phyloP scores from a whole-genome alignment of 2,329 filamentous ascomycete species.

The Graphilbum sp. region DNA sequence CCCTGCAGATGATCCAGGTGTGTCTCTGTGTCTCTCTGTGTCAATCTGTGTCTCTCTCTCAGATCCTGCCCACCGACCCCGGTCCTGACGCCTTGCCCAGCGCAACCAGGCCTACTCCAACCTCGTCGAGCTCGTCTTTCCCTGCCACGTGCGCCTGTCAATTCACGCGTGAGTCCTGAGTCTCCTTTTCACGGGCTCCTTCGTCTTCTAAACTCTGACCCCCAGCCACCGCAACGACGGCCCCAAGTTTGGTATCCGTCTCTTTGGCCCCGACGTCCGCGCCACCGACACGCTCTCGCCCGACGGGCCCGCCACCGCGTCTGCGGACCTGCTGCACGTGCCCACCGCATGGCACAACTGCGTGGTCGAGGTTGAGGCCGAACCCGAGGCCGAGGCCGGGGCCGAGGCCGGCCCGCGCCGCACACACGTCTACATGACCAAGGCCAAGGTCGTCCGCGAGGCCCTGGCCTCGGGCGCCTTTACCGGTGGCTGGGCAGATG shows the following conservation, averaged over 20 bases:
- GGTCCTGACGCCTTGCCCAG: too few relatives aligned
- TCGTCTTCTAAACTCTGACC: not conserved
- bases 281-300: not conserved
- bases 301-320: not conserved
- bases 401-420: too few relatives aligned
- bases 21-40: too few relatives aligned
- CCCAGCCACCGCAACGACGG: not conserved
- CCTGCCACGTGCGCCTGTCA: not conserved
- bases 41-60: too few relatives aligned
- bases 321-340: not conserved
- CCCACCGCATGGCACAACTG: not conserved
- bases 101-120: not conserved
- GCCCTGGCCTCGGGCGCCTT: not conserved
- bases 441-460: not conserved
- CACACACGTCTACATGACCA: not conserved
- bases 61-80: too few relatives aligned
- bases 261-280: not conserved
- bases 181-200: not conserved
- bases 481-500: not conserved
- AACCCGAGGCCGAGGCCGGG: too few relatives aligned
- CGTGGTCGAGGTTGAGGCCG: not conserved
- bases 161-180: not conserved
- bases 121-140: not conserved
- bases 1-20: not conserved
- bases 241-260: not conserved